Percentiles rank a stretch among this genome's conserved stretches.
phyloP scores from a whole-genome alignment of 1,284 basidiomycete species.

The Papiliotrema fonsecae region DNA sequence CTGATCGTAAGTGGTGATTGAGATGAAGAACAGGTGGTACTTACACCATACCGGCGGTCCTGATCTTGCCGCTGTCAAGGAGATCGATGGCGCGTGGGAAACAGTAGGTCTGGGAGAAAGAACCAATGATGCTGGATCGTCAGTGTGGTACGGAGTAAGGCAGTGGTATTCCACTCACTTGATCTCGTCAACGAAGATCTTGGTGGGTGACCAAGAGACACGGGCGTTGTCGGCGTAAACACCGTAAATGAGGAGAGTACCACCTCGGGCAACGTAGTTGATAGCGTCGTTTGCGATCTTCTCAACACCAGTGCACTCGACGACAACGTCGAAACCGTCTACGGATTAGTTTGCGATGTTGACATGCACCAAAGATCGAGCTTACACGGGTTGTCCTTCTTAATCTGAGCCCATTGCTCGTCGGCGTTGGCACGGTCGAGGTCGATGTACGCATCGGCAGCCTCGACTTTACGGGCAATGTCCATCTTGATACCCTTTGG shows the following conservation, averaged over 20 bases:
- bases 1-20: constrained; percentile 30
- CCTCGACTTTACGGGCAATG: constrained; percentile 67
- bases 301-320: constrained; percentile 79
- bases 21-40: constrained; percentile 23
- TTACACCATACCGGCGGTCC: constrained; percentile 69
- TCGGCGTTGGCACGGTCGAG: constrained; percentile 69
- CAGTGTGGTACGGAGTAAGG: too few relatives aligned
- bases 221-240: constrained; percentile 64
- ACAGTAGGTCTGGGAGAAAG: constrained; percentile 77
- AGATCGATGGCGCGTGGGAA: constrained; percentile 85
- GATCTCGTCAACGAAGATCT: constrained; percentile 83
- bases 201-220: constrained; percentile 76
- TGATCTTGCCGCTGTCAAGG: constrained; percentile 75
- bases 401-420: constrained; percentile 72
- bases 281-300: constrained; percentile 72
- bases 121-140: constrained; percentile 74
- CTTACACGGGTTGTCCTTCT: constrained; percentile 63
- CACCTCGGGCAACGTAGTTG: constrained; percentile 68
- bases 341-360: not conserved
- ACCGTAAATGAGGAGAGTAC: constrained; percentile 53
- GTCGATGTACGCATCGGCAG: constrained; percentile 75
- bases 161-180: constrained; percentile 54
- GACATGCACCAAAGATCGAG: not conserved
- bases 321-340: constrained; percentile 80
- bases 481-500: constrained; percentile 83